Evolutionary conservation across 1,284 basidiomycete genomes (phyloP).

Genomic region (Melampsora americana): DNA sequence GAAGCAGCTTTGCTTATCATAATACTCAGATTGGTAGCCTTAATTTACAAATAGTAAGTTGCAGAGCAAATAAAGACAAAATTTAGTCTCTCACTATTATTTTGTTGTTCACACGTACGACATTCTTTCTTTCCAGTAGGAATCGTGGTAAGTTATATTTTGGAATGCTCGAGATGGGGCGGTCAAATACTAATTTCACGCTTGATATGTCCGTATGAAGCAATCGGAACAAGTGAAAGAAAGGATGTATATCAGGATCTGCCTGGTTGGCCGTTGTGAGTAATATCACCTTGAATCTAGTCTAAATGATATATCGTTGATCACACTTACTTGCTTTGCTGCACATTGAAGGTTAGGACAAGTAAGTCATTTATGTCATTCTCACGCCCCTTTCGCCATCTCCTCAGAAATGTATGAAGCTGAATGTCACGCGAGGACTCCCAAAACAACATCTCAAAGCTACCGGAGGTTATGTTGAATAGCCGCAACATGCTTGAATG

Average conservation of each 20-base stretch:
- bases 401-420: too few species aligned
- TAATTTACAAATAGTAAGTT: conserved; percentile 1
- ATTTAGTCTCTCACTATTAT: neutral
- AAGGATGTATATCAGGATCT: conserved; percentile 41
- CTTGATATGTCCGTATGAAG: conserved; percentile 4
- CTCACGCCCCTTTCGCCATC: too few species aligned
- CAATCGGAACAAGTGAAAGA: conserved; percentile 37
- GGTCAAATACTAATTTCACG: neutral
- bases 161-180: neutral
- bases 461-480: conserved; percentile 41
- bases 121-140: conserved; percentile 12
- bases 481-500: conserved; percentile 37
- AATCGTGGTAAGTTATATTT: conserved; percentile 26
- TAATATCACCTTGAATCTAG: neutral
- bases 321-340: neutral
- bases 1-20: neutral
- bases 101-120: neutral
- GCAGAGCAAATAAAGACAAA: neutral
- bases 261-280: conserved; percentile 43
- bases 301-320: neutral
- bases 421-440: too few species aligned
- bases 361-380: conserved; percentile 15
- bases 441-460: neutral
- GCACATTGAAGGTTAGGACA: conserved; percentile 22
- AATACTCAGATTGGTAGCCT: neutral